Conservation (phyloP, 2,329 filamentous ascomycete genomes). For the Pseudofabraea citricarpa region DNA sequence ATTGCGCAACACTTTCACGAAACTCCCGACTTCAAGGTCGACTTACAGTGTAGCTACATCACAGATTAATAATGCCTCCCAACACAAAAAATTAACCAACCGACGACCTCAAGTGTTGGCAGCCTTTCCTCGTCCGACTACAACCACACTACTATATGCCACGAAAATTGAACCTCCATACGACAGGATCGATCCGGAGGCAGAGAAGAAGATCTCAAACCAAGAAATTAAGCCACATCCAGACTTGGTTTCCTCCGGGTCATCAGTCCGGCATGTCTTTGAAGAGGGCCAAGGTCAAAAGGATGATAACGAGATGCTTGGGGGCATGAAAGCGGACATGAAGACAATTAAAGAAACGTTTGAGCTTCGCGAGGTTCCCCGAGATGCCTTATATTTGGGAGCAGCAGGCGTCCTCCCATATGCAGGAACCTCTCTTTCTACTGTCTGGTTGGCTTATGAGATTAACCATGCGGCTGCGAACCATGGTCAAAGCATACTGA, state of each 20-base stretch:
- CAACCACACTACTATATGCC: slow-evolving; percentile 42
- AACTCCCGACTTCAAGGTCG: slow-evolving; percentile 15
- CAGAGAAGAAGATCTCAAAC: slow-evolving; percentile 49
- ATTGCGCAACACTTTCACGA: slow-evolving; percentile 23
- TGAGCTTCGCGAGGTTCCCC: slow-evolving; percentile 58
- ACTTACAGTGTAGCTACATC: slow-evolving; percentile 22
- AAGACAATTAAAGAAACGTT: slow-evolving; percentile 66
- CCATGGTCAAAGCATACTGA: slow-evolving; percentile 56
- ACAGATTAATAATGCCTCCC: slow-evolving; percentile 13
- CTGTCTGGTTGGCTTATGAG: slow-evolving; percentile 77
- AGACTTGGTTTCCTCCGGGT: slow-evolving; percentile 54
- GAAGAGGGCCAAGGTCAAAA: slow-evolving; percentile 29
- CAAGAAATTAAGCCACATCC: slow-evolving; percentile 56
- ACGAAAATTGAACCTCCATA: slow-evolving; percentile 23
- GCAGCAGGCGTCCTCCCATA: slow-evolving; percentile 81
- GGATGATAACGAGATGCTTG: slow-evolving; percentile 46
- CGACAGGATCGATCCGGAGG: slow-evolving; percentile 46
- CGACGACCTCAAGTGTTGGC: slow-evolving; percentile 17
- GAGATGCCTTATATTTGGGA: slow-evolving; percentile 63
- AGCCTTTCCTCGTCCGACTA: slow-evolving; percentile 30
- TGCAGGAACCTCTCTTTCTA: slow-evolving; percentile 75
- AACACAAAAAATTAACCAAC: slow-evolving; percentile 16
- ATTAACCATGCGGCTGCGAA: slow-evolving; percentile 62
- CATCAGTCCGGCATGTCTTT: slow-evolving; percentile 46
- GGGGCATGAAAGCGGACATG: slow-evolving; percentile 50